Percentiles rank a stretch among this genome's conserved stretches.
Evolutionary conservation across 2,329 filamentous ascomycete species (phyloP).

Genomic region (Fusarium continuum): DNA sequence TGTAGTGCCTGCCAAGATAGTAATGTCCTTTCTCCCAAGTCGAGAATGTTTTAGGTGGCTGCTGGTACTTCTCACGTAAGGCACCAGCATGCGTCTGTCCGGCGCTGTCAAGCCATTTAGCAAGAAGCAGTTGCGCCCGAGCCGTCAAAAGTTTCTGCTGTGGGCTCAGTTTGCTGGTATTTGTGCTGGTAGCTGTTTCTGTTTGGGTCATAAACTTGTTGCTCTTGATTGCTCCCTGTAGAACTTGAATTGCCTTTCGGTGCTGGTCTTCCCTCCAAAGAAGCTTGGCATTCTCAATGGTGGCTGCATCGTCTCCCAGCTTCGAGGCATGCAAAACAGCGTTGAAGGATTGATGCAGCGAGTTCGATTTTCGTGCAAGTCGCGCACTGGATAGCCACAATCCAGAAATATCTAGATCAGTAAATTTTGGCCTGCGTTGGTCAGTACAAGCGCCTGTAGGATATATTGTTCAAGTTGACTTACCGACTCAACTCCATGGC

Average conservation of each 20-base stretch:
- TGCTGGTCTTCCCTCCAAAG: slow-evolving; percentile 94
- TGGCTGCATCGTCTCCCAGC: slow-evolving; percentile 85
- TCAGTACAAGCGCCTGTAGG: slow-evolving; percentile 1
- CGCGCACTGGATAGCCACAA: slow-evolving; percentile 87
- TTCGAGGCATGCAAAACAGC: slow-evolving; percentile 89
- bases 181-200: slow-evolving; percentile 49
- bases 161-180: slow-evolving; percentile 49
- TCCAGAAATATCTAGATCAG: slow-evolving; percentile 77
- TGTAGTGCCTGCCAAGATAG: slow-evolving; percentile 96
- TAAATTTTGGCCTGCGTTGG: slow-evolving; percentile 64
- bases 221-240: slow-evolving; percentile 85
- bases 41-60: slow-evolving; percentile 74
- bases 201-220: slow-evolving; percentile 74
- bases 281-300: slow-evolving; percentile 92
- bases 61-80: slow-evolving; percentile 82
- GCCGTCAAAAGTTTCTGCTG: slow-evolving; percentile 72
- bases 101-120: slow-evolving; percentile 96
- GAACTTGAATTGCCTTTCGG: slow-evolving; percentile 90
- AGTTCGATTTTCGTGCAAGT: slow-evolving; percentile 85
- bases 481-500: slow-evolving; percentile 82
- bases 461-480: slow-evolving; percentile 41
- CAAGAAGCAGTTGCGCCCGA: slow-evolving; percentile 85
- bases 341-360: slow-evolving; percentile 89
- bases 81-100: slow-evolving; percentile 88
- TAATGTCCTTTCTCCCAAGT: slow-evolving; percentile 98